Evolutionary conservation across 2,329 filamentous ascomycete species (phyloP), one percentile per base, ranked within the genome.

Genomic region (Didymella keratinophila): DNA sequence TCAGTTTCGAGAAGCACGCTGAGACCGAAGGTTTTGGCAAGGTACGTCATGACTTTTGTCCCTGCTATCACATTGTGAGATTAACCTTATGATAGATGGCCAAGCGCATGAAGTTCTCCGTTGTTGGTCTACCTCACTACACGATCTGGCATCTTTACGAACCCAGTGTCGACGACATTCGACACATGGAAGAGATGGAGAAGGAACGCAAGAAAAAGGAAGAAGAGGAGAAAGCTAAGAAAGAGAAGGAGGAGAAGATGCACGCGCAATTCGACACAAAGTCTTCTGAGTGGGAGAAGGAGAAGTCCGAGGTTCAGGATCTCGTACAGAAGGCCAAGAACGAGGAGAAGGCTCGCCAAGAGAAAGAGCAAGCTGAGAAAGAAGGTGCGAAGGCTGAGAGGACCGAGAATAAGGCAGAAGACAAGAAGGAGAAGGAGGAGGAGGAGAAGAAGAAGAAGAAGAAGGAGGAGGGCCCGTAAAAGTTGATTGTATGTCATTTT

Each of bases 111-210:
- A 85, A 90, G 59, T 98, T 92, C 73, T 97, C 93, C 0, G 95
- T 99, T 18, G 90, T 99, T 58, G 95, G 95, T 30, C 84, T 99
- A 45, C 95, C 95, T 7, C 95, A 99, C 76, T 99, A 99, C 78
- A 97, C 93, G 1, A 97, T 99, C 65, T 99, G 95, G 95, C 95
- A 99, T 88, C 83, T 99, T 71, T 99, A 99, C 81, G 95, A 99
- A 78, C 95, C 95, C n/a, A 97, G 92, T 71, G 91, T 97, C 16
- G 95, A 99, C 72, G 95, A 99, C 71, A 91, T 98, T 63, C 89
- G 91, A 59, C 95, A 98, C 73, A 99, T 99, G 95, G 94, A 93
- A 86, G 93, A 97, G 79, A 97, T 98, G 94, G 94, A 98, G 74
- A 84, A 88, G 64, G 93, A 98, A 75, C 87, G 90, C 54, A 84